Conservation (phyloP, 2,329 filamentous ascomycete genomes). For the Colletotrichum orbiculare region DNA sequence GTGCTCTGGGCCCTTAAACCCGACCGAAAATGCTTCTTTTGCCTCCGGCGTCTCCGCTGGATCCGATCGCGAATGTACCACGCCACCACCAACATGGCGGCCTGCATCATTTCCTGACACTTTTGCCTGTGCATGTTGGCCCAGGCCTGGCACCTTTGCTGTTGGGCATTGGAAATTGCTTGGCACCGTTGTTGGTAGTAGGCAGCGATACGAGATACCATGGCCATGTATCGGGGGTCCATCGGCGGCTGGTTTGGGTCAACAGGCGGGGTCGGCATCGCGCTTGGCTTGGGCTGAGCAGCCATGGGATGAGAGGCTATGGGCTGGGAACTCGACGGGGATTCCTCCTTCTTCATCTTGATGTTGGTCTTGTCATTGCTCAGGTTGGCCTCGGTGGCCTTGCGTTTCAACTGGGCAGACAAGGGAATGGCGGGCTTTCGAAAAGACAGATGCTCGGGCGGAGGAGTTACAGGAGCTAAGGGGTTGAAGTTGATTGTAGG, state of each 20-base stretch:
- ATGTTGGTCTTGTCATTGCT: constrained; percentile 12
- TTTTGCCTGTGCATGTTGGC: constrained; percentile 58
- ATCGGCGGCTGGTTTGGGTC: constrained; percentile 37
- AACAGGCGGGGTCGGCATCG: constrained; percentile 12
- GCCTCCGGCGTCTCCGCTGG: constrained; percentile 52
- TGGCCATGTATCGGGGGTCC: constrained; percentile 57
- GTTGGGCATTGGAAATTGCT: constrained; percentile 58
- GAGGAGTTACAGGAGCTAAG: constrained; percentile 52
- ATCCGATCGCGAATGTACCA: constrained; percentile 63
- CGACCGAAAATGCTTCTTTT: constrained; percentile 54
- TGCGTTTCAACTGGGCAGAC: constrained; percentile 37
- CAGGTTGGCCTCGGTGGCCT: constrained; percentile 32
- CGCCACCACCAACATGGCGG: constrained; percentile 60
- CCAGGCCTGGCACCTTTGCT: constrained; percentile 60
- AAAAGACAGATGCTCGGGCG: constrained; percentile 51
- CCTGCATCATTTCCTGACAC: constrained; percentile 61
- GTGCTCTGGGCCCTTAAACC: constrained; percentile 50
- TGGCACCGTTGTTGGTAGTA: constrained; percentile 62
- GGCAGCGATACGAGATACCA: constrained; percentile 59
- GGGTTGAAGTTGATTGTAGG: constrained; percentile 43
- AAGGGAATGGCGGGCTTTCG: constrained; percentile 32
- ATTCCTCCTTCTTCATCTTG: constrained; percentile 30
- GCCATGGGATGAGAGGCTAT: background rate
- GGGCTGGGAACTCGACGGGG: constrained; percentile 11
- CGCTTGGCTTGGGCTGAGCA: constrained; percentile 17